Conservation (phyloP, 352 stramenopile genomes). For the Phytophthora ramorum region DNA sequence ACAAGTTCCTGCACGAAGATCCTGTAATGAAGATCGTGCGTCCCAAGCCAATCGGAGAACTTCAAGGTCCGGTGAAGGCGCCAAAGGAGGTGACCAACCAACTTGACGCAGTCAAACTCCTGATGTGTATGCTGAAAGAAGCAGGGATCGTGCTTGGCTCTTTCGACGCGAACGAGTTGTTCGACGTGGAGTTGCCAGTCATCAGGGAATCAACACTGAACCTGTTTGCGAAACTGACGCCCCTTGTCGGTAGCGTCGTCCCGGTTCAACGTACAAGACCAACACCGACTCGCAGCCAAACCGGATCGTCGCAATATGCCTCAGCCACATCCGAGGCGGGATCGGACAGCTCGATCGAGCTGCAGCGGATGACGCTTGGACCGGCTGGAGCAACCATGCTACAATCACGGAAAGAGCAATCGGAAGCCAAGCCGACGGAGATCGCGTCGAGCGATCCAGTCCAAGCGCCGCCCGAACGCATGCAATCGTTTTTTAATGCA, state of each 20-base stretch:
- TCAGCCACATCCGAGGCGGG: neutral
- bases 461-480: neutral
- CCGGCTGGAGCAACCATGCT: conserved; percentile 1
- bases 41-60: neutral
- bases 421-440: too few relatives aligned
- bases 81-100: neutral
- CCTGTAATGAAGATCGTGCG: too few relatives aligned
- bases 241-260: too few relatives aligned
- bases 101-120: neutral
- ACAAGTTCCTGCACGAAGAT: too few relatives aligned
- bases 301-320: neutral
- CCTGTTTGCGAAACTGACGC: too few relatives aligned
- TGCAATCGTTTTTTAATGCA: conserved; percentile 1
- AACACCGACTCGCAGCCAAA: too few relatives aligned
- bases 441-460: neutral
- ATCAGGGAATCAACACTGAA: neutral
- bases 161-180: neutral
- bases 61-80: neutral
- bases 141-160: neutral
- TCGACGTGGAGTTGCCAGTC: neutral
- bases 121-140: neutral
- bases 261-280: too few relatives aligned
- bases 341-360: neutral
- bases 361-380: neutral
- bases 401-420: neutral